Base-by-base conservation (phyloP, 1,284 basidiomycete species). In the Abortiporus biennis region DNA sequence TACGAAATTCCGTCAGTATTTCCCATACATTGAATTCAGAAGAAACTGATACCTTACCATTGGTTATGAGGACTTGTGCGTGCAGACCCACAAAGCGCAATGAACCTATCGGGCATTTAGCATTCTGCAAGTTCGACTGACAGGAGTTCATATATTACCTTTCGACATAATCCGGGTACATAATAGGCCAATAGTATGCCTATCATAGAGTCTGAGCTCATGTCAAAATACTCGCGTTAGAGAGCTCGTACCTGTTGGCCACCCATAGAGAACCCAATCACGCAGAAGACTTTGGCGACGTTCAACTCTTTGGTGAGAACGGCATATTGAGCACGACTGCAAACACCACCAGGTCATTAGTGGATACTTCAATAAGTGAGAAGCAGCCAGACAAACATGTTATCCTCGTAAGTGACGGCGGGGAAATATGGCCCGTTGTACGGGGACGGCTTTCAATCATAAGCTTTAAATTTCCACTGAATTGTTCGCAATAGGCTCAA, bases 261-360 rank as follows among this genome's bases (percentile, higher is more conserved):
- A 30, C 77, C 76, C 77, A 80, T 80, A 6, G 76, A 79, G 53
- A 80, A 80, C 0, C 76, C 76, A 15, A 78, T 64, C 20, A 71
- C 76, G 34, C 70, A 68, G 44, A 64, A 67, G 0, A 76, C 57
- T 49, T 75, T 72, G 38, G 67, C 58, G 15, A 80, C 58, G 3
- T 68, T 68, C 4, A 79, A 59, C 19, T 64, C 59, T 47, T 72
- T 66, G 20, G 68, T 73, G 4, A 80, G 65, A 4, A 79, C 73
- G 12, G 66, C 62, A 52, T 76, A 66, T 51, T 80, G 78, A 6
- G 77, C 74, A 15, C 70, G 74, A 44, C 77, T 78, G 43, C 1
- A 37, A 21, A 4, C 31, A n/a, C n/a, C n/a, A n/a, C n/a, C n/a
- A n/a, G n/a, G n/a, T n/a, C n/a, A n/a, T n/a, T n/a, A n/a, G n/a